Evolutionary conservation across 176 grass and related monocot genomes (phyloP).

Genomic region (Oryza nivara): DNA sequence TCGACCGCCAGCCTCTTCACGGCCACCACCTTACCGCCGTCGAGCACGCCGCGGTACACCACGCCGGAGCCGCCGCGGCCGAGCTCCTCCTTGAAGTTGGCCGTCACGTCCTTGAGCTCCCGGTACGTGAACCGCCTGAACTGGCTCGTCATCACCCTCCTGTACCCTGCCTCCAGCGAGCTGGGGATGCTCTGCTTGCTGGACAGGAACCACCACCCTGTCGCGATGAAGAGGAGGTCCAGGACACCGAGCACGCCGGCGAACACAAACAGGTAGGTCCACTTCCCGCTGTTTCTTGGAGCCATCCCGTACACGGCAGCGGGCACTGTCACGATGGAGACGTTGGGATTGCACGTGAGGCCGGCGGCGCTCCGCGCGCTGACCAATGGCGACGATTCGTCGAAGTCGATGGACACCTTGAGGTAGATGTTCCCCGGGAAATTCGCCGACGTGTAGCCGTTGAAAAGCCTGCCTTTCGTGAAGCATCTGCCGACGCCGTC

Average conservation of each 20-base stretch:
- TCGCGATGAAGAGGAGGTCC: conserved; percentile 40
- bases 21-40: conserved; percentile 52
- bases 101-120: conserved; percentile 51
- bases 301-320: conserved; percentile 9
- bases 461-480: conserved; percentile 56
- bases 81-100: conserved; percentile 64
- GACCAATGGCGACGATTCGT: not conserved
- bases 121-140: conserved; percentile 58
- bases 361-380: not conserved
- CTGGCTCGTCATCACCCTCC: conserved; percentile 41
- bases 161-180: conserved; percentile 55
- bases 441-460: conserved; percentile 48
- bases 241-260: conserved; percentile 29
- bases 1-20: conserved; percentile 48
- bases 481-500: conserved; percentile 13
- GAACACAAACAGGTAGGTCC: conserved; percentile 51
- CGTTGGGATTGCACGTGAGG: conserved; percentile 39
- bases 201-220: conserved; percentile 51
- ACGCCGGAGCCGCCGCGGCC: conserved; percentile 42
- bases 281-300: conserved; percentile 25
- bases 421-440: conserved; percentile 54
- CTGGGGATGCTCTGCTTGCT: conserved; percentile 41
- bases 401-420: conserved; percentile 45
- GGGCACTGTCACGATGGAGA: not conserved
- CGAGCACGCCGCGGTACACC: conserved; percentile 56